Conservation (phyloP, 352 stramenopile species). For the Pythium folliculosum region DNA sequence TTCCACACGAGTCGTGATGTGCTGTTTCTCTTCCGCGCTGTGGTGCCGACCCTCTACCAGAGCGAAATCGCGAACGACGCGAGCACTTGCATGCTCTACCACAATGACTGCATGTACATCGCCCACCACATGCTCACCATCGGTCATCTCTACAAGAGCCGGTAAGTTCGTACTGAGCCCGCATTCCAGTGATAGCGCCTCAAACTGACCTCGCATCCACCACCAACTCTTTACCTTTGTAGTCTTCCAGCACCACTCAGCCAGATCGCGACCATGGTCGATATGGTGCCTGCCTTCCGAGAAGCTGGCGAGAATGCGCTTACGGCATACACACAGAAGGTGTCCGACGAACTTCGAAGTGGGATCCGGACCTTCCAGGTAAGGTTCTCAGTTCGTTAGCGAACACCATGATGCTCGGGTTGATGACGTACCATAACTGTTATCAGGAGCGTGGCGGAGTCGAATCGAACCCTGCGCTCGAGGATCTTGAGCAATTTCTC, state of each 20-base stretch:
- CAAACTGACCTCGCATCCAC: too few species aligned
- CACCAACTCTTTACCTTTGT: neutral
- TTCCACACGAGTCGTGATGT: slow-evolving; percentile 82
- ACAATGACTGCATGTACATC: slow-evolving; percentile 87
- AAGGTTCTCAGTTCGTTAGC: slow-evolving; percentile 11
- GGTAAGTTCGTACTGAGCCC: slow-evolving; percentile 30
- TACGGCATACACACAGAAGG: slow-evolving; percentile 38
- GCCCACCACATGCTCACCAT: slow-evolving; percentile 80
- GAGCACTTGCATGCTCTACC: slow-evolving; percentile 73
- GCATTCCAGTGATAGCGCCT: too few species aligned
- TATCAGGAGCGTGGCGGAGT: slow-evolving; percentile 22
- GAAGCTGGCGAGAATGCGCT: slow-evolving; percentile 61
- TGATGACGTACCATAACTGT: neutral
- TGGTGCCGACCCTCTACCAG: slow-evolving; percentile 70
- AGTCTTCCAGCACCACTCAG: slow-evolving; percentile 60
- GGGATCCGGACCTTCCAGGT: slow-evolving; percentile 49
- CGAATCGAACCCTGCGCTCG: slow-evolving; percentile 15
- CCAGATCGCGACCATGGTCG: slow-evolving; percentile 72
- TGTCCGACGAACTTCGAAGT: slow-evolving; percentile 49
- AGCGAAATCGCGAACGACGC: slow-evolving; percentile 66
- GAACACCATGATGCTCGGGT: neutral
- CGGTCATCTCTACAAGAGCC: slow-evolving; percentile 70
- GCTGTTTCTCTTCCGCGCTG: slow-evolving; percentile 68
- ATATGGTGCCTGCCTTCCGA: slow-evolving; percentile 73
- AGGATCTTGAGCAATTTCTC: slow-evolving; percentile 52